phyloP scores from a whole-genome alignment of 2,329 filamentous ascomycete species.

The Trichophyton rubrum region DNA sequence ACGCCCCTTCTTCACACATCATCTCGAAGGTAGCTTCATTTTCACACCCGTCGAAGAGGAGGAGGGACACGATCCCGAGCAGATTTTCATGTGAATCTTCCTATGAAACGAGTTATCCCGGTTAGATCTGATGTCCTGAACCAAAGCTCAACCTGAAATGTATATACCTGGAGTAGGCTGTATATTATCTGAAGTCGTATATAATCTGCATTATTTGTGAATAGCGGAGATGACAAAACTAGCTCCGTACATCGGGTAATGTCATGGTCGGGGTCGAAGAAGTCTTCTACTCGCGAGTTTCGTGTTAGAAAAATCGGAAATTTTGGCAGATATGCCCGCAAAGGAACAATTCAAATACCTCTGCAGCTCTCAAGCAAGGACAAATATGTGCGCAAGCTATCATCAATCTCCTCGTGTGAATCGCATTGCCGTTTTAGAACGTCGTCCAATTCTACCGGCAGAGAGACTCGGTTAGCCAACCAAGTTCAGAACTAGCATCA shows the following conservation, averaged over 20 bases:
- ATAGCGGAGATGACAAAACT: conserved; percentile 64
- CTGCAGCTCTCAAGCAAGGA: conserved; percentile 63
- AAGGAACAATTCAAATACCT: conserved; percentile 29
- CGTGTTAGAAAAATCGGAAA: not conserved
- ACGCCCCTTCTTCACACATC: conserved; percentile 79
- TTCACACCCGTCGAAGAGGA: conserved; percentile 72
- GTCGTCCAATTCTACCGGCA: conserved; percentile 48
- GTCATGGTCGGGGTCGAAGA: conserved; percentile 64
- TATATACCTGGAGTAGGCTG: conserved; percentile 56
- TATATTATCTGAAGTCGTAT: conserved; percentile 87
- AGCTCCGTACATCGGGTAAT: conserved; percentile 67
- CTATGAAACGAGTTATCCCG: conserved; percentile 32
- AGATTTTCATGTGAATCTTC: conserved; percentile 75
- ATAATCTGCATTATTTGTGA: conserved; percentile 64
- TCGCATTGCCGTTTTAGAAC: conserved; percentile 49
- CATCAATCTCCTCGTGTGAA: conserved; percentile 61
- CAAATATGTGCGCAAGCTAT: conserved; percentile 73
- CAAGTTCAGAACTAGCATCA: not conserved
- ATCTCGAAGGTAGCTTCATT: conserved; percentile 68
- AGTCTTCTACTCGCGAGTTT: conserved; percentile 43
- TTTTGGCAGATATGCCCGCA: not conserved
- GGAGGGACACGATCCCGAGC: conserved; percentile 67
- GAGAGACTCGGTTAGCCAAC: conserved; percentile 4
- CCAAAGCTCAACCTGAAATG: conserved; percentile 1
- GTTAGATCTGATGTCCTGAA: not conserved